Conservation (phyloP, 495 filamentous ascomycete genomes). For the Penicillium roqueforti region DNA sequence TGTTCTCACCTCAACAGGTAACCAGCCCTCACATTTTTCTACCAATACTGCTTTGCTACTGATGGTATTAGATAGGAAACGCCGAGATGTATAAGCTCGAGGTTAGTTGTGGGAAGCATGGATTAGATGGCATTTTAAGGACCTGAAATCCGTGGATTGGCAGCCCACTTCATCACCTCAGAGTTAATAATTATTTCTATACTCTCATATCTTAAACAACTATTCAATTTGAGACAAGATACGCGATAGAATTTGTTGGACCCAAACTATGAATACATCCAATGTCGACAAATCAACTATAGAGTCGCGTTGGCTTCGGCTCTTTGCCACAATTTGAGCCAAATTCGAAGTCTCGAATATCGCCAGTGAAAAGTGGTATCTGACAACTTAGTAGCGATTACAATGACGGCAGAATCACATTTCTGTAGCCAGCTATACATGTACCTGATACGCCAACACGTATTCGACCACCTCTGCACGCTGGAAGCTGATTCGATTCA, state of each 20-base stretch:
- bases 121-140: background rate
- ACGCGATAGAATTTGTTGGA: background rate
- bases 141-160: slow-evolving; percentile 4
- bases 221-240: background rate
- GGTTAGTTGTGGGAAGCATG: background rate
- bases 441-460: slow-evolving; percentile 35
- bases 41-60: too few species aligned
- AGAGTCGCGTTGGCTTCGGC: slow-evolving; percentile 5
- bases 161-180: background rate
- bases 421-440: slow-evolving; percentile 37
- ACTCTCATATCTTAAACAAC: background rate
- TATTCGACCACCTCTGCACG: slow-evolving; percentile 28
- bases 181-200: too few species aligned
- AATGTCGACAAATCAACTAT: background rate
- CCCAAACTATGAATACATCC: background rate
- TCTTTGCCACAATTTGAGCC: slow-evolving; percentile 14
- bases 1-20: too few species aligned
- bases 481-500: slow-evolving; percentile 33
- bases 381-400: slow-evolving; percentile 21
- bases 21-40: too few species aligned
- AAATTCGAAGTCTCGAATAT: slow-evolving; percentile 15
- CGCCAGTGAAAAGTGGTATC: slow-evolving; percentile 19
- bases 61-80: too few species aligned
- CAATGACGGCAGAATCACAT: slow-evolving; percentile 32
- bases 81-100: too few species aligned